These are phyloP conservation scores for Hypericum perforatum DNA, from an alignment of 345 rosid genomes.

Conservation along the genomic window DNA sequence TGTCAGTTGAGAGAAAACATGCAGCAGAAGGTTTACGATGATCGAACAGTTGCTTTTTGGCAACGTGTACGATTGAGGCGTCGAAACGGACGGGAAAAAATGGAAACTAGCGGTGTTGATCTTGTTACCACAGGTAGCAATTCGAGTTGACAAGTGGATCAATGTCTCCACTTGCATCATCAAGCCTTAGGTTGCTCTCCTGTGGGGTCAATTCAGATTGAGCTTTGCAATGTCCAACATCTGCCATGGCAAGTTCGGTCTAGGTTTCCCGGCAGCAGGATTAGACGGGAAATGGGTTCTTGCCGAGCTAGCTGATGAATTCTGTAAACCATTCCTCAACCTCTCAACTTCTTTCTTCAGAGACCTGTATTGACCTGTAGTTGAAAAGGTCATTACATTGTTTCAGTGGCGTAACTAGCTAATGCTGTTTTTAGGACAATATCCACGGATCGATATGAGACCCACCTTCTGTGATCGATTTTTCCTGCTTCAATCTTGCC, in stretches of 20 bases:
- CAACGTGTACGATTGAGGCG: too few species aligned
- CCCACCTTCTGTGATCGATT: slow-evolving; percentile 48
- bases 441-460: not conserved
- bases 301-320: slow-evolving; percentile 17
- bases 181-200: too few species aligned
- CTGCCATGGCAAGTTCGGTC: slow-evolving; percentile 37
- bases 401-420: not conserved
- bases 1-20: too few species aligned
- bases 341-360: slow-evolving; percentile 58
- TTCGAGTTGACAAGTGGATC: too few species aligned
- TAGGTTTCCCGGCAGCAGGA: slow-evolving; percentile 20
- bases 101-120: too few species aligned
- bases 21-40: too few species aligned
- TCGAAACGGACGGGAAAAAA: too few species aligned
- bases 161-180: too few species aligned
- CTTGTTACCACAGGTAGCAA: too few species aligned
- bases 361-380: slow-evolving; percentile 41
- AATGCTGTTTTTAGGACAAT: not conserved
- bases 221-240: slow-evolving; percentile 44
- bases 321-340: slow-evolving; percentile 30
- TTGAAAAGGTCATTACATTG: too few species aligned
- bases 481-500: slow-evolving; percentile 43
- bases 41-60: too few species aligned
- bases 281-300: slow-evolving; percentile 26
- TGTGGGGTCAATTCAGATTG: slow-evolving; percentile 33